phyloP scores from a whole-genome alignment of 2,329 filamentous ascomycete species.

The Botrytis deweyae region DNA sequence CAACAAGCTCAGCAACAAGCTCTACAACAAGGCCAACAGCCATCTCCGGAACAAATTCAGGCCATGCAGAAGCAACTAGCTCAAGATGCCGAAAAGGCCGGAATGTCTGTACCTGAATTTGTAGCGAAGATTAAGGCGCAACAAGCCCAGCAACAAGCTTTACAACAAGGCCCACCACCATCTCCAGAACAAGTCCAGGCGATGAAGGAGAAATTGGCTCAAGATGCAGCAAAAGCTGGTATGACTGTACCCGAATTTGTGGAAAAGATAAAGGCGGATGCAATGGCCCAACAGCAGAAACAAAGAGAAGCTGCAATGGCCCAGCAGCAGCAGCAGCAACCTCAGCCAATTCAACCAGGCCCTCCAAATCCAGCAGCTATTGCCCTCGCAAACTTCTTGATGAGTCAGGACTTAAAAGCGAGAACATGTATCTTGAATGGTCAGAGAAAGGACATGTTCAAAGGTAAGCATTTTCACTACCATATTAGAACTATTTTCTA shows the following conservation, averaged over 20 bases:
- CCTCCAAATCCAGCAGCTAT: conserved; percentile 87
- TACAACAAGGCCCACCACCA: conserved; percentile 52
- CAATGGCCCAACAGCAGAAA: conserved; percentile 46
- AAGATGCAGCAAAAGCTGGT: conserved; percentile 80
- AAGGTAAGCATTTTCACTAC: conserved; percentile 56
- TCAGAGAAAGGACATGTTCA: conserved; percentile 97
- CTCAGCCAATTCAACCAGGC: conserved; percentile 69
- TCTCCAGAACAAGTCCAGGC: conserved; percentile 80
- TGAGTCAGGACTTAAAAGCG: conserved; percentile 79
- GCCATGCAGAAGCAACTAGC: conserved; percentile 81
- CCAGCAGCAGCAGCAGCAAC: conserved; percentile 49
- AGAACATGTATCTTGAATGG: conserved; percentile 92
- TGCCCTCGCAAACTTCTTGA: conserved; percentile 85
- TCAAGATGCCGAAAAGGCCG: conserved; percentile 77
- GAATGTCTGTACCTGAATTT: conserved; percentile 83
- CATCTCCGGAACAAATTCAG: conserved; percentile 80
- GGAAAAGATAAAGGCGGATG: conserved; percentile 62
- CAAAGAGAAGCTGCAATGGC: conserved; percentile 48
- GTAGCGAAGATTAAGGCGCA: conserved; percentile 64
- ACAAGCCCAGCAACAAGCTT: conserved; percentile 51
- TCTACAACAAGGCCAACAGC: conserved; percentile 43
- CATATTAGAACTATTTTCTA: not conserved
- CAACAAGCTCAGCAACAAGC: conserved; percentile 49
- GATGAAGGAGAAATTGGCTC: conserved; percentile 80
- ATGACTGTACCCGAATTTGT: conserved; percentile 85